Base-by-base conservation (phyloP, 371 early-diverging fungal genomes). In the Mucor piriformis region DNA sequence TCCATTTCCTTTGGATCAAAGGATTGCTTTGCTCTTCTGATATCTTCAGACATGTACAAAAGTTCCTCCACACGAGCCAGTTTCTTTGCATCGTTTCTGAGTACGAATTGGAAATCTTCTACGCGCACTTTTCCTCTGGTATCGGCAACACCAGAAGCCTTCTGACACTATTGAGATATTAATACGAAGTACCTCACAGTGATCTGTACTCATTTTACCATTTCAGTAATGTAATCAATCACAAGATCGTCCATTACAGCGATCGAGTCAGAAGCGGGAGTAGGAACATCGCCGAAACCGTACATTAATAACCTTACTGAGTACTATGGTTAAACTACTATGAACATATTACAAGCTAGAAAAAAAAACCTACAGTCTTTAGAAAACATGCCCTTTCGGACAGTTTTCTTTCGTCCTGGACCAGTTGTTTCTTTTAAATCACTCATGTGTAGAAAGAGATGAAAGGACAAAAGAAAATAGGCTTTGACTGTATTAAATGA, bases 61-160 rank as follows among this genome's bases (percentile, higher is more conserved):
- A 99, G 79, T 65, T 99, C 97, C 58, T 98, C 96, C 2, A 96
- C 94, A 65, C 99, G 88, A 0, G 94, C 95, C 32, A 97, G 87
- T 72, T 98, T 99, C 80, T 95, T 97, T 32, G 92, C 86, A 66
- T 99, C 99, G 56, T 93, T 91, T 50, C 95, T 88, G 24, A 99
- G 70, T 8, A 90, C 89, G 66, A 92, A 94, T 57, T 98, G 88
- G 59, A 98, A 91, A 69, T 99, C 99, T 23, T 95, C 92, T 8
- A 97, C 93, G 37, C 89, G 91, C 16, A 95, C 89, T 68, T 94
- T 95, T 27, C 85, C 82, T 43, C 83, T 73, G 46, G 70, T 84
- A 24, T 83, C 87, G 2, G 85, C 80, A 3, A 87, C 84, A 32
- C 73, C 77, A 1, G 88, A 74, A 10, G 91, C 92, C 68, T 90